Evolutionary conservation across 1,139 yeast species (phyloP).

Genomic region (Suhomyces anneliseae): DNA sequence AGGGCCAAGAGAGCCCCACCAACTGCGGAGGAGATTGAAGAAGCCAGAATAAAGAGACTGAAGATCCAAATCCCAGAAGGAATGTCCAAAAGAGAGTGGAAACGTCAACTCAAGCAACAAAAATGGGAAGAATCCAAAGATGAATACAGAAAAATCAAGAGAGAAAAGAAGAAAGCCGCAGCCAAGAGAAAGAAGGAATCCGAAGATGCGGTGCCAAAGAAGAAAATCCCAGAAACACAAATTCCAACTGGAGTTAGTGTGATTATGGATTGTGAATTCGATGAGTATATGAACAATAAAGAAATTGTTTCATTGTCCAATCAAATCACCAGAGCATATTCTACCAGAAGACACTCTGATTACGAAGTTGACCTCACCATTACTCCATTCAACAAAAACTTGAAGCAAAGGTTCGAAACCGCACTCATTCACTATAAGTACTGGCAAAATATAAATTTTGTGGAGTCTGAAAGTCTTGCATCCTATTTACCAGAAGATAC

Average conservation of each 20-base stretch:
- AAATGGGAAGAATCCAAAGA: constrained; percentile 67
- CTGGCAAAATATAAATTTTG: constrained; percentile 67
- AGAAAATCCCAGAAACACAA: constrained; percentile 42
- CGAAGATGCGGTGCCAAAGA: constrained; percentile 24
- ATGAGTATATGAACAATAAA: constrained; percentile 78
- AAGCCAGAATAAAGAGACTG: constrained; percentile 13
- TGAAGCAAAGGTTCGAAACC: constrained; percentile 67
- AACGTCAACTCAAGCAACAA: constrained; percentile 59
- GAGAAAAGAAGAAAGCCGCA: constrained; percentile 53
- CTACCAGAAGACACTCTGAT: constrained; percentile 66
- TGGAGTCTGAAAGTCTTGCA: constrained; percentile 44
- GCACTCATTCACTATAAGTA: constrained; percentile 56
- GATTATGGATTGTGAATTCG: constrained; percentile 86
- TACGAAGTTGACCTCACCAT: constrained; percentile 61
- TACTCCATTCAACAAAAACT: constrained; percentile 64
- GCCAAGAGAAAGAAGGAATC: constrained; percentile 31
- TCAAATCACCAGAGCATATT: constrained; percentile 80
- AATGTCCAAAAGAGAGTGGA: constrained; percentile 83
- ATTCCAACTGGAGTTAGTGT: constrained; percentile 50
- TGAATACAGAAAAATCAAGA: constrained; percentile 50
- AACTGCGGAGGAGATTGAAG: constrained; percentile 18
- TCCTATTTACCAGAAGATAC: constrained; percentile 34
- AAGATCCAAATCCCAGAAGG: constrained; percentile 64
- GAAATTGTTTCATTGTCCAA: constrained; percentile 77
- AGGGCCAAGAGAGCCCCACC: constrained; percentile 12